Base-by-base conservation (phyloP, 148 eudicot genomes). In the Vaccinium darrowii region DNA sequence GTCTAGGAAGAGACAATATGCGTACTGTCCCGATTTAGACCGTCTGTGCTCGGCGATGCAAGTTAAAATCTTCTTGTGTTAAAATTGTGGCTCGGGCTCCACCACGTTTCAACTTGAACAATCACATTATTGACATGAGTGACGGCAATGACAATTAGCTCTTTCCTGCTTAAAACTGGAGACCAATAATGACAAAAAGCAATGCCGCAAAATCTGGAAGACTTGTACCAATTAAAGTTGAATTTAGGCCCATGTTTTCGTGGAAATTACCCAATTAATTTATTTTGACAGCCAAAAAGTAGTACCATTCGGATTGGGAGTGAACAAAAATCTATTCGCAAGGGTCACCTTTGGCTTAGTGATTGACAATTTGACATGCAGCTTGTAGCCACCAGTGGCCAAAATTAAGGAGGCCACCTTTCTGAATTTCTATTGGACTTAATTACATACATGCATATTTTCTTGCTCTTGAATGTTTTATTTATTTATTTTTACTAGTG, bases 371-470 rank as follows among this genome's bases (percentile, higher is more conserved):
- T 76, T 21, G 78, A 8, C 54, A 16, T 39, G 25, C 53, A 47
- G 27, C 54, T 52, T 27, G 76, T 63, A 23, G 30, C 14, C 71
- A 3, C 33, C 33, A 65, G 72, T 25, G 72, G 33, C 72, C 72
- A 65, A 65, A 65, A 65, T 65, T 65, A 65, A 65, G 72, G 72
- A 25, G 72, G 72, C 72, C 33, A 65, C 72, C 72, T 65, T 21
- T 65, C 33, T 62, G 14, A 25, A 2, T 10, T 13, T 62, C 67
- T 60, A 62, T 65, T 65, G 33, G 72, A 23, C 23, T 9, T 54
- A 3, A 10, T 43, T 43, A 14, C 58, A 54, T 65, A 13, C 14
- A 10, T 5, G 9, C 67, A 19, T 21, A 16, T 63, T 8, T 8
- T 11, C 69, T 23, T 65, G 72, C 25, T 65, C 56, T 25, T 23